A percentile compares a stretch with the other conserved stretches of the same genome.
Conservation (phyloP, 768 basidiomycete genomes). For the Kwoniella heveanensis region DNA sequence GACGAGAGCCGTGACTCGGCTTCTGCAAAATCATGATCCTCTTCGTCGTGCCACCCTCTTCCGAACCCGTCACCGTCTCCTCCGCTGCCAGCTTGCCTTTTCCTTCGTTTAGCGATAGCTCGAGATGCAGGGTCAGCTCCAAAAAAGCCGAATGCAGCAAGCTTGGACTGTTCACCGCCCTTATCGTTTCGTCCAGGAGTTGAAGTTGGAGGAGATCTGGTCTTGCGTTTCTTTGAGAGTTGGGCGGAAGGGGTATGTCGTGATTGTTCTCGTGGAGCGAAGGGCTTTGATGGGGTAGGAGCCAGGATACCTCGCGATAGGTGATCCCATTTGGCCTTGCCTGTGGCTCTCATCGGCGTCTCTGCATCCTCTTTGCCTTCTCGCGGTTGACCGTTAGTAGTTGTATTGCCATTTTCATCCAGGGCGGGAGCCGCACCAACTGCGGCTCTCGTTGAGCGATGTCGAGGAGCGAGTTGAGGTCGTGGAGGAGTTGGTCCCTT, state of each 20-base stretch:
- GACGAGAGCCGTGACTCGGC: slow-evolving; percentile 2
- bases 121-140: slow-evolving; percentile 13
- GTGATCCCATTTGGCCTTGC: slow-evolving; percentile 16
- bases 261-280: not conserved
- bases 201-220: not conserved
- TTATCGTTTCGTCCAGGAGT: not conserved
- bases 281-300: not conserved
- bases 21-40: slow-evolving; percentile 27
- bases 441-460: not conserved
- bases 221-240: not conserved
- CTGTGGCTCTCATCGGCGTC: not conserved
- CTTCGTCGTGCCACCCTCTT: slow-evolving; percentile 39
- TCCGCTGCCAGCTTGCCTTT: not conserved
- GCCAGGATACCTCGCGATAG: slow-evolving; percentile 13
- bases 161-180: slow-evolving; percentile 24
- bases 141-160: slow-evolving; percentile 44
- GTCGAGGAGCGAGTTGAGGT: not conserved
- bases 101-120: not conserved
- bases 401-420: no score
- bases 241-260: not conserved
- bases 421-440: no score
- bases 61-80: slow-evolving; percentile 23
- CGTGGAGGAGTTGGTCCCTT: not conserved
- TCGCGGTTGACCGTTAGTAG: no score
- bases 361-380: not conserved